phyloP scores from a whole-genome alignment of 2,329 filamentous ascomycete genomes.

The Beauveria pseudobassiana region DNA sequence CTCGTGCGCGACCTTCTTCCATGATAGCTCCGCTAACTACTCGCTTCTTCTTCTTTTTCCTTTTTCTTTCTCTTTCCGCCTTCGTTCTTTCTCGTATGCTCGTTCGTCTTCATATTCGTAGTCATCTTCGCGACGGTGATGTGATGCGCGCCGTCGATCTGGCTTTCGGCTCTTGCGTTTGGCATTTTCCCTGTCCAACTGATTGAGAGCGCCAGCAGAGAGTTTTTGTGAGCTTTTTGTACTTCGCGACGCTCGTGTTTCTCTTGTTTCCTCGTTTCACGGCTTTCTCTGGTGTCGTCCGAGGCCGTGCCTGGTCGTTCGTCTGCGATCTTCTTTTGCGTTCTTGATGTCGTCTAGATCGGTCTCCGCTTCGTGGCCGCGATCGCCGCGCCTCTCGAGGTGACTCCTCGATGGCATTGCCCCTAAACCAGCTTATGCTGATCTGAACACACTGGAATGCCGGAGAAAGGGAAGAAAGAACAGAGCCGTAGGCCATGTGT shows the following conservation, averaged over 20 bases:
- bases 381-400: conserved; percentile 24
- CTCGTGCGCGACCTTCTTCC: conserved; percentile 50
- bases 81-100: conserved; percentile 24
- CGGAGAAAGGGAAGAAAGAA: conserved; percentile 9
- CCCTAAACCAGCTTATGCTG: conserved; percentile 9
- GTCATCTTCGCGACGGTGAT: conserved; percentile 10
- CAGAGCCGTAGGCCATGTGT: not conserved
- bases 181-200: conserved; percentile 54
- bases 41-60: conserved; percentile 43
- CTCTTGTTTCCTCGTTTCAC: conserved; percentile 10
- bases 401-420: conserved; percentile 30
- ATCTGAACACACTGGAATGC: conserved; percentile 19
- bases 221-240: conserved; percentile 22
- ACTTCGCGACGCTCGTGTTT: not conserved
- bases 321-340: conserved; percentile 28
- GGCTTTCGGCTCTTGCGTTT: conserved; percentile 38
- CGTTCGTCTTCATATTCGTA: conserved; percentile 11
- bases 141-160: conserved; percentile 26
- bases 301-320: conserved; percentile 25
- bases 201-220: conserved; percentile 53
- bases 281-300: conserved; percentile 24
- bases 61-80: conserved; percentile 29
- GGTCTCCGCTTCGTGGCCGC: conserved; percentile 22
- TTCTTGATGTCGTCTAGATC: conserved; percentile 27
- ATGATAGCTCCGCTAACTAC: conserved; percentile 64